phyloP scores from a whole-genome alignment of 148 eudicot genomes.

The Talinum fruticosum region DNA sequence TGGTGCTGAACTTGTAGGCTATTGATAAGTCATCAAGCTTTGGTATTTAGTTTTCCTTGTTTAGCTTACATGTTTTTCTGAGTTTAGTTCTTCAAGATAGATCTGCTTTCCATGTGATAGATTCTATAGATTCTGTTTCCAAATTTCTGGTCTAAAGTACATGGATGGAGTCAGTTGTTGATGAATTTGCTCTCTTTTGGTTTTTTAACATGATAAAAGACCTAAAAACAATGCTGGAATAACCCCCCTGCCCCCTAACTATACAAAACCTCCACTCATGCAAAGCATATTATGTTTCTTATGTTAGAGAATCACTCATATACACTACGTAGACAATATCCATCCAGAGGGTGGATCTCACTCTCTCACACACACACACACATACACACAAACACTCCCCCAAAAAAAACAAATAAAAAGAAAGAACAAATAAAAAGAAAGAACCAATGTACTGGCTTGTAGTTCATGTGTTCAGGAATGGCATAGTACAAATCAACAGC shows the following conservation, averaged over 20 bases:
- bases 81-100: not conserved
- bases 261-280: too few relatives aligned
- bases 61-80: not conserved
- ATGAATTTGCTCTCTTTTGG: not conserved
- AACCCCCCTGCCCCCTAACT: too few relatives aligned
- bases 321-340: too few relatives aligned
- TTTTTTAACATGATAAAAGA: not conserved
- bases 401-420: too few relatives aligned
- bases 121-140: not conserved
- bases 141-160: not conserved
- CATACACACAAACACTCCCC: too few relatives aligned
- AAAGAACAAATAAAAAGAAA: too few relatives aligned
- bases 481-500: not conserved
- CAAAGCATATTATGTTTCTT: too few relatives aligned
- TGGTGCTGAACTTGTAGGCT: not conserved
- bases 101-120: not conserved
- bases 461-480: not conserved
- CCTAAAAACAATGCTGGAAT: not conserved
- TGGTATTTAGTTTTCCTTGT: not conserved
- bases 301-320: too few relatives aligned
- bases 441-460: not conserved
- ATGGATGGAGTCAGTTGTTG: not conserved
- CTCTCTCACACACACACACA: too few relatives aligned
- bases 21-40: not conserved
- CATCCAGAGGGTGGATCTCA: too few relatives aligned